Evolutionary conservation across 2,329 filamentous ascomycete species (phyloP).

Genomic region (Sordariomycetes sp.): DNA sequence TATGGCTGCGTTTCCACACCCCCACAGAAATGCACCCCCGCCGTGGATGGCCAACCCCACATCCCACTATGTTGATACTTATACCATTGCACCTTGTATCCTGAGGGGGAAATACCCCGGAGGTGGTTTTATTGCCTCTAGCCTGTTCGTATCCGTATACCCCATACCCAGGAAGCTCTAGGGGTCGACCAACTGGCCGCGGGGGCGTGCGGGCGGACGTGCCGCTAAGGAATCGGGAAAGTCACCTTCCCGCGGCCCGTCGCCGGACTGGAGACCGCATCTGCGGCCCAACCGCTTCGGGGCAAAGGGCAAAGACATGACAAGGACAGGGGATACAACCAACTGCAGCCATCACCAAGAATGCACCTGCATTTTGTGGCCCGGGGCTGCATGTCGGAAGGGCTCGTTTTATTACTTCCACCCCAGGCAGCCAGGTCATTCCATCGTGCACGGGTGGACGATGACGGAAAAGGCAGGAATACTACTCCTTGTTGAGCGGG

Average conservation of each 20-base stretch:
- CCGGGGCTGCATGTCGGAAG: constrained; percentile 3
- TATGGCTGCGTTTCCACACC: background rate
- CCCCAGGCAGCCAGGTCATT: background rate
- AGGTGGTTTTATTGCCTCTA: background rate
- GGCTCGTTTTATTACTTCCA: constrained; percentile 4
- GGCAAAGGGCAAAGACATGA: background rate
- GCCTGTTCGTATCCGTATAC: background rate
- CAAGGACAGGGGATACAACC: constrained; percentile 1
- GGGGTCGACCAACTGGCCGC: constrained; percentile 2
- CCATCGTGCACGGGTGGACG: background rate
- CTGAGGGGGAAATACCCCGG: background rate
- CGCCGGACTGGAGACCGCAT: constrained; percentile 1
- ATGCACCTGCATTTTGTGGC: background rate
- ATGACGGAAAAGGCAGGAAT: background rate
- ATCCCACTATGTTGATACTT: background rate
- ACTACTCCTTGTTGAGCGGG: background rate
- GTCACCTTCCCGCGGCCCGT: constrained; percentile 1
- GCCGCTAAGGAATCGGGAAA: background rate
- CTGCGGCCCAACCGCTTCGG: constrained; percentile 1
- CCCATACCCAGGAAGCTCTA: background rate
- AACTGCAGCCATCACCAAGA: constrained; percentile 1
- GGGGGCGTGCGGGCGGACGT: background rate
- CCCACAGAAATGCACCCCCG: background rate
- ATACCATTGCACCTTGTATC: background rate
- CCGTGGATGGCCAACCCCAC: background rate